phyloP scores from a whole-genome alignment of 2,329 filamentous ascomycete genomes.

The Setomelanomma holmii region DNA sequence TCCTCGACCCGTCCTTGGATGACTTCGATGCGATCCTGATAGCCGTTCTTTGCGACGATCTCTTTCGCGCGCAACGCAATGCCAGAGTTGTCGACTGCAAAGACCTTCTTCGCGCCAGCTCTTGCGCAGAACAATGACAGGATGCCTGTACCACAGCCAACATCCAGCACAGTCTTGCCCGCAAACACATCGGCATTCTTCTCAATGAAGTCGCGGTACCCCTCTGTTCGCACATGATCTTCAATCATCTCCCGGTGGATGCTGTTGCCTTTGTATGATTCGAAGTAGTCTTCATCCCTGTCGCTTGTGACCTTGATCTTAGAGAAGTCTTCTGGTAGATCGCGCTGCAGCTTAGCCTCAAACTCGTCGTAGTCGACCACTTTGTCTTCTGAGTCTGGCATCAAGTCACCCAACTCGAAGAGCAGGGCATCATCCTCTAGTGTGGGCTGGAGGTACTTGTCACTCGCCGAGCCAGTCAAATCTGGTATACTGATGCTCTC shows the following conservation, averaged over 20 bases:
- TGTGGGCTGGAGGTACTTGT: constrained; percentile 81
- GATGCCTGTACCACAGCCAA: constrained; percentile 84
- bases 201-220: constrained; percentile 95
- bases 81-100: constrained; percentile 90
- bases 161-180: constrained; percentile 86
- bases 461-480: constrained; percentile 71
- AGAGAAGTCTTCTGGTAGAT: constrained; percentile 41
- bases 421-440: constrained; percentile 89
- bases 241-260: constrained; percentile 98
- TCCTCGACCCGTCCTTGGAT: constrained; percentile 89
- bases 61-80: constrained; percentile 88
- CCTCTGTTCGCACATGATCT: constrained; percentile 84
- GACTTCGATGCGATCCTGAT: constrained; percentile 77
- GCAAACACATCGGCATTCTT: constrained; percentile 86
- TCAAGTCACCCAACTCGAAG: constrained; percentile 83
- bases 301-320: constrained; percentile 46
- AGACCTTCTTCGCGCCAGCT: constrained; percentile 84
- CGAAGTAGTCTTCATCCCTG: constrained; percentile 68
- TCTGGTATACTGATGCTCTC: constrained; percentile 62
- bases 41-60: constrained; percentile 82
- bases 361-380: constrained; percentile 43
- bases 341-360: constrained; percentile 52
- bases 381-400: constrained; percentile 36
- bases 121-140: constrained; percentile 93
- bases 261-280: constrained; percentile 69